Conservation (phyloP, 805 yeast genomes). For the Teunomyces aglyptinius region DNA sequence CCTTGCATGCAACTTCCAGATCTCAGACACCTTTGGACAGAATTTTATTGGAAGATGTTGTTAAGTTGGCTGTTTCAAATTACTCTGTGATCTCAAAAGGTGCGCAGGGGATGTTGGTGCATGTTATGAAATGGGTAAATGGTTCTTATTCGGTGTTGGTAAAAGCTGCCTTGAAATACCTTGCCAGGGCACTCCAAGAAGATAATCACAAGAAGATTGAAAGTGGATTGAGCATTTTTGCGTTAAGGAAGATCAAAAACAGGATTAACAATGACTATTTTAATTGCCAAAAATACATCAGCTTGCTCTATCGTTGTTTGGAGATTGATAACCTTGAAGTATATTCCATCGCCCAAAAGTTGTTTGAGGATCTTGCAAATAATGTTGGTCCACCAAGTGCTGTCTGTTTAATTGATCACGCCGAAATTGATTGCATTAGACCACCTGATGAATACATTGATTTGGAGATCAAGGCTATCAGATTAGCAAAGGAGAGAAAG, state of each 20-base stretch:
- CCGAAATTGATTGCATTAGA: conserved; percentile 43
- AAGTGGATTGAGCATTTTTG: conserved; percentile 61
- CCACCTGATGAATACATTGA: conserved; percentile 64
- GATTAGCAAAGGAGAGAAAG: conserved; percentile 61
- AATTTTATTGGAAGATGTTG: conserved; percentile 61
- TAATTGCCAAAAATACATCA: conserved; percentile 47
- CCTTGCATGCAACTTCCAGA: conserved; percentile 70
- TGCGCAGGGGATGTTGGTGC: conserved; percentile 66
- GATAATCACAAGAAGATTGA: conserved; percentile 49
- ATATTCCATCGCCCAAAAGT: conserved; percentile 50
- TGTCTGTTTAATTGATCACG: conserved; percentile 49
- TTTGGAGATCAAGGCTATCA: conserved; percentile 57
- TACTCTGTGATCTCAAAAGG: conserved; percentile 67
- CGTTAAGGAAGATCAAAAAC: conserved; percentile 54
- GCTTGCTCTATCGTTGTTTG: conserved; percentile 53
- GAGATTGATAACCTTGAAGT: conserved; percentile 56
- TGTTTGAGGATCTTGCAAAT: conserved; percentile 39
- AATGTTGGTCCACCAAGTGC: conserved; percentile 33
- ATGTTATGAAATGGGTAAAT: conserved; percentile 66
- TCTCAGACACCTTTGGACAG: conserved; percentile 66
- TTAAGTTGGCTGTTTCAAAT: conserved; percentile 61
- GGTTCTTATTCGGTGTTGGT: conserved; percentile 62
- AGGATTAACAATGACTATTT: conserved; percentile 57
- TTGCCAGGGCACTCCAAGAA: conserved; percentile 49
- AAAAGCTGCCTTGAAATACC: conserved; percentile 45